phyloP scores from a whole-genome alignment of 805 yeast genomes.

The Zygosaccharomyces bailii region DNA sequence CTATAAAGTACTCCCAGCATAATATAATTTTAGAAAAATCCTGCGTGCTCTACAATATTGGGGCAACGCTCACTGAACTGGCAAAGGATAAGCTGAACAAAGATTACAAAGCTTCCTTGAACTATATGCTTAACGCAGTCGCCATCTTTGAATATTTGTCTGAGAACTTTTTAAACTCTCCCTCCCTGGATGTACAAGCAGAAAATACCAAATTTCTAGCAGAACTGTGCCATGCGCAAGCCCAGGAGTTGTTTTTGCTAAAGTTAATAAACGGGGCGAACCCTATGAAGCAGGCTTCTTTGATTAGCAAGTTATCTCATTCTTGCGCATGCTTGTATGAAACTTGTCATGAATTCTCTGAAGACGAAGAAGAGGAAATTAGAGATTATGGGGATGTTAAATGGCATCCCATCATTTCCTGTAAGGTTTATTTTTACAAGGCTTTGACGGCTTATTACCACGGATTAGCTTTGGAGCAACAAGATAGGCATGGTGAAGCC shows the following conservation, averaged over 20 bases:
- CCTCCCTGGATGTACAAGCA: conserved; percentile 71
- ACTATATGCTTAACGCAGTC: conserved; percentile 67
- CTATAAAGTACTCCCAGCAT: conserved; percentile 56
- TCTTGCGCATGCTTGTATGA: conserved; percentile 56
- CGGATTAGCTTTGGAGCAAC: conserved; percentile 50
- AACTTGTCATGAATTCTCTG: conserved; percentile 46
- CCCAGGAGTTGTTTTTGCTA: conserved; percentile 77
- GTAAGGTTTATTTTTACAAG: conserved; percentile 53
- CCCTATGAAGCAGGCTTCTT: conserved; percentile 54
- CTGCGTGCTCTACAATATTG: conserved; percentile 73
- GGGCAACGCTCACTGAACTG: conserved; percentile 52
- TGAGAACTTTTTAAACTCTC: conserved; percentile 85
- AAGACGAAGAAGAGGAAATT: conserved; percentile 35
- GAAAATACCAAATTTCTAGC: conserved; percentile 62
- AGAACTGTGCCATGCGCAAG: conserved; percentile 74
- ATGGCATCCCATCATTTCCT: conserved; percentile 52
- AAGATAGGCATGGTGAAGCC: conserved; percentile 68
- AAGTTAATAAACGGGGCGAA: conserved; percentile 47
- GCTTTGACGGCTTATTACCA: conserved; percentile 61
- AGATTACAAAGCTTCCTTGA: conserved; percentile 56
- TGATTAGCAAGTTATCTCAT: conserved; percentile 72
- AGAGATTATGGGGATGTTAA: conserved; percentile 40
- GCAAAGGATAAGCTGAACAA: conserved; percentile 41
- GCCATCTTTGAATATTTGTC: conserved; percentile 70
- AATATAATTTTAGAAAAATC: conserved; percentile 91